Evolutionary conservation across 306 rosid genomes (phyloP), one percentile per base, ranked within the genome.

Genomic region (Medicago ruthenica): DNA sequence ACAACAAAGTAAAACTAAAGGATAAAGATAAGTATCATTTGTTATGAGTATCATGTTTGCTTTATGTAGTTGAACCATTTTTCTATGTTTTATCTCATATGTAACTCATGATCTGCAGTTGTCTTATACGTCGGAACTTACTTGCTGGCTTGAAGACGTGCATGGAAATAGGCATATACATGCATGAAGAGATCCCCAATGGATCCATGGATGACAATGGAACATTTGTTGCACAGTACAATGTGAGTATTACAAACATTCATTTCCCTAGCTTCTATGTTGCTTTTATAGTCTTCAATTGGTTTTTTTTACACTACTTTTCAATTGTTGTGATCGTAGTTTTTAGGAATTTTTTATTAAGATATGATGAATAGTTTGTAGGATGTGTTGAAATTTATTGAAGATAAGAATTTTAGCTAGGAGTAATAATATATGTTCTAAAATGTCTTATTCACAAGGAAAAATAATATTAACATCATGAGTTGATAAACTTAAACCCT

Each of bases 81-180:
- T 5, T n/a, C 18, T 36, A 7, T n/a, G 48, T 39, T 48, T 81
- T 72, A 4, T 50, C 79, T 73, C 44, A 71, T 70, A 11, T 65
- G 58, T 42, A 58, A 66, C 62, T 12, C 50, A 44, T 68, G 18
- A 66, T 82, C 21, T 89, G 83, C 89, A 94, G 98, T 78, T 92
- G 98, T 81, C 98, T 92, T 71, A 90, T 92, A 85, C 83, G 87
- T 13, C 83, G 88, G 51, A 91, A 86, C 87, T 88, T 94, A 62
- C 95, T 94, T 82, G 75, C 89, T 87, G 95, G 93, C 60, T 84
- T 94, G 80, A 92, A 82, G 87, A 94, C 95, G 75, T 94, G 98
- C 87, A 31, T 61, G 66, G 96, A 94, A 81, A 91, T 94, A 77
- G 91, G 83, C 39, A 74, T 17, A 22, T 94, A 91, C 85, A 92